These are phyloP conservation scores for Terfezia boudieri DNA, from an alignment of 495 filamentous ascomycete species.

Conservation along the genomic window DNA sequence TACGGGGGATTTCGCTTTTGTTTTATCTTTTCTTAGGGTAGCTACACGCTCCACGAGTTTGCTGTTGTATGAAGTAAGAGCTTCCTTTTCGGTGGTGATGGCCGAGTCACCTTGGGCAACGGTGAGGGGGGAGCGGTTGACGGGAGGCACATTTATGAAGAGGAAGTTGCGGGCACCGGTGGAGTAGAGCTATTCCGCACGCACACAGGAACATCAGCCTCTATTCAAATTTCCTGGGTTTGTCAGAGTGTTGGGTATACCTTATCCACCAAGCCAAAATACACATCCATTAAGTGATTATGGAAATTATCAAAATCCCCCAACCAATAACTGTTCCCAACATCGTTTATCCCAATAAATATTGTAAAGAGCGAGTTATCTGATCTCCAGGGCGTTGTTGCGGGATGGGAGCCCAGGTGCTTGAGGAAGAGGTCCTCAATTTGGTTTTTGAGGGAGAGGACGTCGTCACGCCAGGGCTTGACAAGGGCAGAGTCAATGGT, in stretches of 20 bases:
- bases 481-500: constrained; percentile 42
- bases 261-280: constrained; percentile 31
- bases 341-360: constrained; percentile 66
- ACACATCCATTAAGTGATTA: constrained; percentile 33
- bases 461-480: constrained; percentile 26
- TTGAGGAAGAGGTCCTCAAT: constrained; percentile 28
- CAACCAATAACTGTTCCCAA: constrained; percentile 40
- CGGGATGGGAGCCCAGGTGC: constrained; percentile 23
- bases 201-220: background rate
- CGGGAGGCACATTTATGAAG: constrained; percentile 52
- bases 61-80: constrained; percentile 15
- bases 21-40: constrained; percentile 19
- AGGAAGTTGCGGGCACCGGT: constrained; percentile 52
- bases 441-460: constrained; percentile 37
- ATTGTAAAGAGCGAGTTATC: constrained; percentile 40
- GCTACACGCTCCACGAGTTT: constrained; percentile 18
- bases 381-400: constrained; percentile 33
- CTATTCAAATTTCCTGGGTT: background rate
- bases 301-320: constrained; percentile 25
- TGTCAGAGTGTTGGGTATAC: constrained; percentile 11
- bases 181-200: constrained; percentile 21
- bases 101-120: constrained; percentile 13
- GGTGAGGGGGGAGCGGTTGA: constrained; percentile 40
- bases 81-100: constrained; percentile 17
- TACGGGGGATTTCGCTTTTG: constrained; percentile 2